Percentiles rank a stretch among this genome's conserved stretches.
phyloP scores from a whole-genome alignment of 768 basidiomycete species.

The Amanita pseudoporphyria region DNA sequence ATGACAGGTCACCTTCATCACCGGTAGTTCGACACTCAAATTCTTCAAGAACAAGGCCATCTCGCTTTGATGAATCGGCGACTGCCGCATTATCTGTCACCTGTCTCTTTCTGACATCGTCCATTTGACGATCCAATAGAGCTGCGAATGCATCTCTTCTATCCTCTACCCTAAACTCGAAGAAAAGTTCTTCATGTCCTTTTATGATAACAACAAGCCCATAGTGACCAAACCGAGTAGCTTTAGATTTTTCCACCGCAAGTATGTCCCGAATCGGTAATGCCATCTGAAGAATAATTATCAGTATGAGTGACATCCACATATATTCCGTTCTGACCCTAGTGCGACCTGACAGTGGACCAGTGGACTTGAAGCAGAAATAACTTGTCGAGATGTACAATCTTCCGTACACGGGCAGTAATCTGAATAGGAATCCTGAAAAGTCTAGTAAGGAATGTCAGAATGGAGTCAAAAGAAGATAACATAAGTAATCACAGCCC shows the following conservation, averaged over 20 bases:
- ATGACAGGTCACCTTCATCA: conserved; percentile 31
- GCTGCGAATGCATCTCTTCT: conserved; percentile 70
- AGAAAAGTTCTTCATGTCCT: conserved; percentile 96
- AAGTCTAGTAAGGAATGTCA: conserved; percentile 48
- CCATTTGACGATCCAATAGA: conserved; percentile 74
- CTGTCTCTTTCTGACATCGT: conserved; percentile 48
- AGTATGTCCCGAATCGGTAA: conserved; percentile 86
- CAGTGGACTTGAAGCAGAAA: conserved; percentile 91
- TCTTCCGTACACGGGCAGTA: conserved; percentile 82
- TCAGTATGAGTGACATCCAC: not conserved
- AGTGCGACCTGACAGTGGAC: conserved; percentile 70
- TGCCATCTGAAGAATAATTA: conserved; percentile 67
- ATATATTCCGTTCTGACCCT: conserved; percentile 43
- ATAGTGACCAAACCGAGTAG: conserved; percentile 82
- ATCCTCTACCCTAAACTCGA: conserved; percentile 81
- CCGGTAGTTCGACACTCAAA: conserved; percentile 46
- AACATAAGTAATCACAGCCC: conserved; percentile 54
- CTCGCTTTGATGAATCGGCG: conserved; percentile 46
- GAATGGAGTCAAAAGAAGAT: not conserved
- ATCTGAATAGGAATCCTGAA: conserved; percentile 80
- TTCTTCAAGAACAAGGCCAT: conserved; percentile 79
- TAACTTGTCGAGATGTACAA: conserved; percentile 88
- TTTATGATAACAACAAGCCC: conserved; percentile 87
- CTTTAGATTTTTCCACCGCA: conserved; percentile 73
- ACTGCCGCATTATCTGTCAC: conserved; percentile 31